Base-by-base conservation (phyloP, 768 basidiomycete genomes). In the Mycena sanguinolenta region DNA sequence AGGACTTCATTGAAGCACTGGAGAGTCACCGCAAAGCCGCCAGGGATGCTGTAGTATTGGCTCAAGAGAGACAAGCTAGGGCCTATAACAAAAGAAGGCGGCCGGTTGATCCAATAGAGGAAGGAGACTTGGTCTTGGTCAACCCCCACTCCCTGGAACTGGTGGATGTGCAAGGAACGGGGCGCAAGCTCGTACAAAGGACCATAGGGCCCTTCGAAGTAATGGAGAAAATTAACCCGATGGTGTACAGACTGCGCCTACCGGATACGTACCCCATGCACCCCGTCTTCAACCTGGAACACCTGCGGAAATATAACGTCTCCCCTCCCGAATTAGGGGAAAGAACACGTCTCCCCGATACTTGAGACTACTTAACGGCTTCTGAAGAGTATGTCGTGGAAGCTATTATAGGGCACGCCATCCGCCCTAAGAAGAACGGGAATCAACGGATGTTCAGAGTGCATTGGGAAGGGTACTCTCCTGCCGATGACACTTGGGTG, bases 171-270 rank as follows among this genome's bases (percentile, higher is more conserved):
- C 64, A 69, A n/a, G 59, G n/a, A n/a, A n/a, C n/a, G n/a, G n/a
- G n/a, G n/a, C n/a, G n/a, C n/a, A n/a, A n/a, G n/a, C n/a, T n/a
- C n/a, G n/a, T n/a, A n/a, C n/a, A n/a, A n/a, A n/a, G n/a, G n/a
- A n/a, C n/a, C n/a, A n/a, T n/a, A n/a, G n/a, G n/a, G n/a, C n/a
- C n/a, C n/a, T n/a, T n/a, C n/a, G n/a, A n/a, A n/a, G n/a, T n/a
- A n/a, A n/a, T 65, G 27, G 72, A 75, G 52, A 65, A 66, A 23
- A 38, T 76, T 3, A 72, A 70, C 42, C 65, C 64, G 1, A 54
- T 69, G 1, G 68, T 67, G 0, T 72, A 69, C 42, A 63, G 66
- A 3, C 7, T 72, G 0, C 54, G 52, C 1, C 67, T 72, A 12
- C 63, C 59, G 1, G 65, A 58, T 19, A 65, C 53, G 1, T 74